Evolutionary conservation across 805 yeast species (phyloP).

Genomic region (Isabelozyma pseudorhagii): DNA sequence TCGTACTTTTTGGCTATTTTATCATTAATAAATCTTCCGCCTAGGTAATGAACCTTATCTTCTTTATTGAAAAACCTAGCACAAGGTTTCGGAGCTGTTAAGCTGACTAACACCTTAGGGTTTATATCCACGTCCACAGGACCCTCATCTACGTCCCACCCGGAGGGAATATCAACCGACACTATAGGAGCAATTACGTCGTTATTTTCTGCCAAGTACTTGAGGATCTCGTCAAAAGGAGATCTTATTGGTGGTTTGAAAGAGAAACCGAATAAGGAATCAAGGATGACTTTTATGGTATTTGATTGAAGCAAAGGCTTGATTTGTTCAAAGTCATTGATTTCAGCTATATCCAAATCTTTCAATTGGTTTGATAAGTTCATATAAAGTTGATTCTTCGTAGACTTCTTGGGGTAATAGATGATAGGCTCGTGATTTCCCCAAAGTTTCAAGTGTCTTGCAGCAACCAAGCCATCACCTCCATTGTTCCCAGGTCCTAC

Average conservation of each 20-base stretch:
- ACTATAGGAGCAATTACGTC: slow-evolving; percentile 58
- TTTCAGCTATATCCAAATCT: slow-evolving; percentile 58
- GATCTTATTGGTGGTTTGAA: slow-evolving; percentile 83
- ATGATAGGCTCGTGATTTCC: slow-evolving; percentile 70
- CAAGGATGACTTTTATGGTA: slow-evolving; percentile 49
- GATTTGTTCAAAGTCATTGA: slow-evolving; percentile 37
- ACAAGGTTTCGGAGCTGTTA: slow-evolving; percentile 95
- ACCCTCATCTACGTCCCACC: slow-evolving; percentile 95
- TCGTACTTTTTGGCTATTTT: slow-evolving; percentile 70
- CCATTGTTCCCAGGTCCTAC: slow-evolving; percentile 98
- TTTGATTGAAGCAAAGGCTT: slow-evolving; percentile 9
- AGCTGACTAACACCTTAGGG: slow-evolving; percentile 71
- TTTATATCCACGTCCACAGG: slow-evolving; percentile 50
- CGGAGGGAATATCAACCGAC: slow-evolving; percentile 90
- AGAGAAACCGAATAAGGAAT: slow-evolving; percentile 90
- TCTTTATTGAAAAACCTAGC: slow-evolving; percentile 43
- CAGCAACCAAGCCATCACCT: slow-evolving; percentile 96
- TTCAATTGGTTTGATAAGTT: slow-evolving; percentile 65
- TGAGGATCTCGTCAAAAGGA: slow-evolving; percentile 57
- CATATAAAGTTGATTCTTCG: slow-evolving; percentile 53
- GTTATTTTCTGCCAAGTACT: slow-evolving; percentile 25
- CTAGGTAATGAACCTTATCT: slow-evolving; percentile 64
- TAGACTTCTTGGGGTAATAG: slow-evolving; percentile 69
- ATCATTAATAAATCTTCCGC: slow-evolving; percentile 80
- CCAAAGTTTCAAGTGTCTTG: slow-evolving; percentile 80